Percentiles rank a stretch among this genome's conserved stretches.
Conservation (phyloP, 495 filamentous ascomycete species). For the Aspergillus carlsbadensis region DNA sequence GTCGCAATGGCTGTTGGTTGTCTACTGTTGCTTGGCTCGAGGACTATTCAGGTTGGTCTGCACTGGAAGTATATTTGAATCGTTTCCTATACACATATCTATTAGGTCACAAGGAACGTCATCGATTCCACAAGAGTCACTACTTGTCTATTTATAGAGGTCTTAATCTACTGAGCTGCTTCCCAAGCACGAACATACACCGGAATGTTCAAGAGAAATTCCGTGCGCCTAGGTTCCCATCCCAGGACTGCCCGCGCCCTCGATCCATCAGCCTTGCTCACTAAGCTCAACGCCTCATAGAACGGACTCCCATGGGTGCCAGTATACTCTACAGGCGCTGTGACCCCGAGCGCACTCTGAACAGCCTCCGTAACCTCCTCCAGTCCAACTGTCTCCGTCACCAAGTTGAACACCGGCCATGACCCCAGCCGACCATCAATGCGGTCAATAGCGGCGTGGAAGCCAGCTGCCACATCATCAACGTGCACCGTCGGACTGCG, state of each 20-base stretch:
- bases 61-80: neutral
- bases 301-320: constrained; percentile 12
- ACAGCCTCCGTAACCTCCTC: constrained; percentile 13
- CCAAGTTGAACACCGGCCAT: constrained; percentile 45
- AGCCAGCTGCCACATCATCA: constrained; percentile 37
- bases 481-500: constrained; percentile 34
- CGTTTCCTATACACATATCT: too few relatives aligned
- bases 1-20: neutral
- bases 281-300: constrained; percentile 14
- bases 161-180: neutral
- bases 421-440: constrained; percentile 29
- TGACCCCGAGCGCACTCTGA: constrained; percentile 3
- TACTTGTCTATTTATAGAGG: too few relatives aligned
- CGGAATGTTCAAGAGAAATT: constrained; percentile 18
- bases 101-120: too few relatives aligned
- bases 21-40: neutral
- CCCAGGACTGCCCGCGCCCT: constrained; percentile 37
- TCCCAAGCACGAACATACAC: constrained; percentile 8
- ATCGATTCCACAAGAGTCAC: too few relatives aligned
- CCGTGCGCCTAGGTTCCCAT: constrained; percentile 32
- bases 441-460: constrained; percentile 35
- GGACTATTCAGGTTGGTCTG: neutral
- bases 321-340: constrained; percentile 14
- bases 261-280: constrained; percentile 21
- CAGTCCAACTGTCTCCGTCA: constrained; percentile 24